Conservation (phyloP, 73 alveolate species). For the Blepharisma stoltei region DNA sequence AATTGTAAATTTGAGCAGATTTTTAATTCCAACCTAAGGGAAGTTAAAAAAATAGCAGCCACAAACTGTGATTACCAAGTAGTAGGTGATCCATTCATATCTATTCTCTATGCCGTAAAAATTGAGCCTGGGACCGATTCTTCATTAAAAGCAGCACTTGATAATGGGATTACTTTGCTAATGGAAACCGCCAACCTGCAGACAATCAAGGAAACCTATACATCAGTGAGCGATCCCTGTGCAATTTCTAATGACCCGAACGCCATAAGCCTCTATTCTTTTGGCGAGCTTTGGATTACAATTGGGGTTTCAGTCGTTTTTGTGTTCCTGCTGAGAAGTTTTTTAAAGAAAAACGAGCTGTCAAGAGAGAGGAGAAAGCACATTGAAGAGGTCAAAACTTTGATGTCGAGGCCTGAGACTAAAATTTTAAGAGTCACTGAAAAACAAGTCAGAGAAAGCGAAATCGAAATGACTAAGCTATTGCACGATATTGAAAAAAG, state of each 20-base stretch:
- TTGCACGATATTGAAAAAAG: neutral
- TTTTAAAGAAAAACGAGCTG: neutral
- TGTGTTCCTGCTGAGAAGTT: neutral
- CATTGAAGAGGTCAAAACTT: neutral
- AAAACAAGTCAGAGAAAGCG: neutral
- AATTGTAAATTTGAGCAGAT: neutral
- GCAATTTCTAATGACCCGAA: neutral
- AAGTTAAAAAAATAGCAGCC: neutral
- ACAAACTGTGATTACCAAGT: neutral
- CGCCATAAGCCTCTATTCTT: neutral
- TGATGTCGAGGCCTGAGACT: constrained; percentile 20
- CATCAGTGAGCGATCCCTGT: neutral
- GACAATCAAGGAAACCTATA: neutral
- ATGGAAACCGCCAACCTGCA: neutral
- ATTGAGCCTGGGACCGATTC: constrained; percentile 5
- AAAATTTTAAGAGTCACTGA: constrained; percentile 9
- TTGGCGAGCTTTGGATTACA: neutral
- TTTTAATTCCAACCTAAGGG: too few relatives aligned
- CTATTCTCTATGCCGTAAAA: constrained; percentile 15
- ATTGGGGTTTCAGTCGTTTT: neutral
- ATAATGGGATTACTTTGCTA: neutral
- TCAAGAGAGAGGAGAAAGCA: neutral
- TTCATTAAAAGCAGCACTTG: neutral
- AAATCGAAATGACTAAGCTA: neutral
- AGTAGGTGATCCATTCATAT: neutral